A percentile compares a stretch with the other conserved stretches of the same genome.
These are phyloP conservation scores for Logfia minima DNA, from an alignment of 129 eudicot species.

Conservation along the genomic window DNA sequence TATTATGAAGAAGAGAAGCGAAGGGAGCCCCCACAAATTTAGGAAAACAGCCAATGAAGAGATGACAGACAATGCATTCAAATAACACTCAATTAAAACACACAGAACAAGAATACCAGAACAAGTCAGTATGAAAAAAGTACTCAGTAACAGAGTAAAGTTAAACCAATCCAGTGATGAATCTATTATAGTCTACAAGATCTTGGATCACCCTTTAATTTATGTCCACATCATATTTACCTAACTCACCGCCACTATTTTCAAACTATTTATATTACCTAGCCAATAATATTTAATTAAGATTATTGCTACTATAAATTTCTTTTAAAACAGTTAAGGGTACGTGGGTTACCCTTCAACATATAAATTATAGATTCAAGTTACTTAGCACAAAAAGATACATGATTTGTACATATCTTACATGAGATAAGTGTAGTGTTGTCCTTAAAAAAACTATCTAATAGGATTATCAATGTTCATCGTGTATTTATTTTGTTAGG, in stretches of 20 bases:
- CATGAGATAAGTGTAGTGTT: too few species aligned
- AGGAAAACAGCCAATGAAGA: conserved; percentile 31
- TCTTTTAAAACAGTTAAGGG: too few species aligned
- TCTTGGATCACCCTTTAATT: conserved; percentile 35
- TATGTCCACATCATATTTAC: conserved; percentile 36
- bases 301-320: neutral
- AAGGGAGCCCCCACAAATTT: conserved; percentile 38
- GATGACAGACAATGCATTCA: conserved; percentile 39
- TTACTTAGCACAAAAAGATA: too few species aligned
- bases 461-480: too few species aligned
- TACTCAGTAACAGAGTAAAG: conserved; percentile 27
- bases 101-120: conserved; percentile 41
- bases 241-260: conserved; percentile 7
- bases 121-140: conserved; percentile 16
- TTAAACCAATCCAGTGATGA: conserved; percentile 33
- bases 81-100: conserved; percentile 26
- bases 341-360: too few species aligned
- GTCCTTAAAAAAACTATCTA: too few species aligned
- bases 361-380: too few species aligned
- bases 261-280: neutral
- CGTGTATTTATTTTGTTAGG: too few species aligned
- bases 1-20: conserved; percentile 16
- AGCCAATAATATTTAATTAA: conserved; percentile 17
- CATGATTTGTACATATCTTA: too few species aligned
- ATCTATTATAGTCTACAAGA: conserved; percentile 31